phyloP scores from a whole-genome alignment of 371 early-diverging fungal genomes.

The Apophysomyces sp. region DNA sequence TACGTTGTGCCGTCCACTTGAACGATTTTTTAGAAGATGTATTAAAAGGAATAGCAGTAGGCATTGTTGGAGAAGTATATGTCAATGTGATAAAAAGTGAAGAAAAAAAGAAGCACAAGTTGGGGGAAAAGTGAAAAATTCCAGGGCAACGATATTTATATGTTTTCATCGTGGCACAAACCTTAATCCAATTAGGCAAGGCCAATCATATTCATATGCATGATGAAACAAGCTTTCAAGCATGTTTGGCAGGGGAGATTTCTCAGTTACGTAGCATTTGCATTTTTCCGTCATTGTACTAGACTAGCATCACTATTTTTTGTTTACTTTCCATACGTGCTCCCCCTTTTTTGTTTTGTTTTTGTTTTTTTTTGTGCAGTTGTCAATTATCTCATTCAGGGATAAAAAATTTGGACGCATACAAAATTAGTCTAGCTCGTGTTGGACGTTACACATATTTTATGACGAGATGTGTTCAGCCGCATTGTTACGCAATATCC shows the following conservation, averaged over 20 bases:
- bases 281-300: neutral
- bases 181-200: neutral
- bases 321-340: neutral
- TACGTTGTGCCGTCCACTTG: constrained; percentile 15
- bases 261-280: neutral
- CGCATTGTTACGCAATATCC: neutral
- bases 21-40: constrained; percentile 1
- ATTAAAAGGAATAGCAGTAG: neutral
- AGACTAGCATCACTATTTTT: neutral
- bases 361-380: neutral
- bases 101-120: neutral
- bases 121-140: neutral
- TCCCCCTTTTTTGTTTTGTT: neutral
- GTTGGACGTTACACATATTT: neutral
- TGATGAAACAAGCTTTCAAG: neutral
- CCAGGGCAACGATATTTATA: neutral
- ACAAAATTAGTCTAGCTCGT: neutral
- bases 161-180: neutral
- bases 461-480: neutral
- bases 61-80: constrained; percentile 1
- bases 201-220: neutral
- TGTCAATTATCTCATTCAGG: neutral
- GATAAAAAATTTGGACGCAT: neutral
- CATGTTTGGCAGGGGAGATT: neutral
- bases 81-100: neutral